These are phyloP conservation scores for Gaeumannomyces tritici DNA, from an alignment of 2,329 filamentous ascomycete genomes.

Conservation along the genomic window DNA sequence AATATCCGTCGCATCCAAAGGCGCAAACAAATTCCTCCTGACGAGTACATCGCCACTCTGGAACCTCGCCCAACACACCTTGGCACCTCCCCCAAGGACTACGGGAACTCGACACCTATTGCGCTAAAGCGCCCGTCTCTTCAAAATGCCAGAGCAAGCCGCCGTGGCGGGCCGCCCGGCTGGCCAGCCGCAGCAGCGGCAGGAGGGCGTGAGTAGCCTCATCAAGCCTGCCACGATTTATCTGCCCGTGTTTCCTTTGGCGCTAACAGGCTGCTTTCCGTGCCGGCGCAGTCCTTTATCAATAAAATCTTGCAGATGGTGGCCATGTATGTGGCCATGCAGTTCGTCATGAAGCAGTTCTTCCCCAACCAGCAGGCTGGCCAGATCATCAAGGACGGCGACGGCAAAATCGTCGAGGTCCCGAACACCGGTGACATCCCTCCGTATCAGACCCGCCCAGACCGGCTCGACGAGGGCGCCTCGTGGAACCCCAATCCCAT, in stretches of 20 bases:
- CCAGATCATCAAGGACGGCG: slow-evolving; percentile 38
- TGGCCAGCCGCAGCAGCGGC: slow-evolving; percentile 14
- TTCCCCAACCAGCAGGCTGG: slow-evolving; percentile 31
- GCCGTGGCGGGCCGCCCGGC: slow-evolving; percentile 18
- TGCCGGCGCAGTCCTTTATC: slow-evolving; percentile 21
- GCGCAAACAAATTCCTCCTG: too few relatives aligned
- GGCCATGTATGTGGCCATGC: slow-evolving; percentile 49
- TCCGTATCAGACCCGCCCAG: slow-evolving; percentile 55
- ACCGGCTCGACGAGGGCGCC: slow-evolving; percentile 48
- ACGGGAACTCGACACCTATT: background rate
- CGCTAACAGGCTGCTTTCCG: background rate
- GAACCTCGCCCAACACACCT: background rate
- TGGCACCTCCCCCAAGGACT: background rate
- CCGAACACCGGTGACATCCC: slow-evolving; percentile 50
- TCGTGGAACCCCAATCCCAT: slow-evolving; percentile 57
- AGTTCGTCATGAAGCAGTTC: slow-evolving; percentile 46
- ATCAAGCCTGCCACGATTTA: background rate
- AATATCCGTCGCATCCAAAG: background rate
- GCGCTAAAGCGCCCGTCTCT: background rate
- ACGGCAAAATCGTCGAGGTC: slow-evolving; percentile 42
- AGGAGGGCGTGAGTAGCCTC: slow-evolving; percentile 19
- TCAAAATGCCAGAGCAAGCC: slow-evolving; percentile 23
- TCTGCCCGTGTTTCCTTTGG: background rate
- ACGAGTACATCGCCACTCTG: background rate
- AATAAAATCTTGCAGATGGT: slow-evolving; percentile 41